These are phyloP conservation scores for Metschnikowia borealis DNA, from an alignment of 805 yeast species.

Conservation along the genomic window DNA sequence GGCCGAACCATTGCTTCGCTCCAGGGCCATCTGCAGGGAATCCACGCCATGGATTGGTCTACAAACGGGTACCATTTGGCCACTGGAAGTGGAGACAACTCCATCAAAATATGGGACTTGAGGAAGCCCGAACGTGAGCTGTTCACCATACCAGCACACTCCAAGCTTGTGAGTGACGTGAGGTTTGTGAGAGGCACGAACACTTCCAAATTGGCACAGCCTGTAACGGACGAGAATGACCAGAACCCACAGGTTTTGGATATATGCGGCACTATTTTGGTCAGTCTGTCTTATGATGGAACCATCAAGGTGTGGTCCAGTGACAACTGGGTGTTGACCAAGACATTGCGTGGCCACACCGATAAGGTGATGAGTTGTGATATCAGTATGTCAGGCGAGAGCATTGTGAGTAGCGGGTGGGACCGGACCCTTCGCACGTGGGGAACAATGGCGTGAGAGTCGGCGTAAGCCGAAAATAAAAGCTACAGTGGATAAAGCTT, in stretches of 20 bases:
- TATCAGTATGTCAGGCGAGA: slow-evolving; percentile 37
- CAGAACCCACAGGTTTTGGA: slow-evolving; percentile 27
- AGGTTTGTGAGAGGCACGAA: slow-evolving; percentile 38
- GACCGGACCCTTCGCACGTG: slow-evolving; percentile 74
- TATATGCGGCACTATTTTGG: slow-evolving; percentile 45
- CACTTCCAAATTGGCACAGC: slow-evolving; percentile 11
- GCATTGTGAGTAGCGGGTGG: slow-evolving; percentile 72
- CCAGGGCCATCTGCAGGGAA: slow-evolving; percentile 67
- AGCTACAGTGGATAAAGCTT: too few species aligned
- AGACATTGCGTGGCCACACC: slow-evolving; percentile 48
- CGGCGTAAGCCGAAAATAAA: too few species aligned
- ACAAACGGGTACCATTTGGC: slow-evolving; percentile 71
- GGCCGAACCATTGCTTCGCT: slow-evolving; percentile 62
- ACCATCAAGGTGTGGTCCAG: slow-evolving; percentile 55
- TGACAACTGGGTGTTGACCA: slow-evolving; percentile 64
- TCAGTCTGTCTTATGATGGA: slow-evolving; percentile 71
- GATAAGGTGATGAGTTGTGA: slow-evolving; percentile 77
- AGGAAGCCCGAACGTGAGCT: slow-evolving; percentile 40
- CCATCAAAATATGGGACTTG: slow-evolving; percentile 82
- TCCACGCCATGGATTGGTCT: slow-evolving; percentile 71
- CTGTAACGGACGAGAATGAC: slow-evolving; percentile 29
- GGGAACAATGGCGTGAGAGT: slow-evolving; percentile 20
- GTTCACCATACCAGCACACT: slow-evolving; percentile 68
- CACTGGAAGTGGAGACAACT: slow-evolving; percentile 81
- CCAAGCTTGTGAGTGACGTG: slow-evolving; percentile 64